Base-by-base conservation (phyloP, 2,329 filamentous ascomycete genomes). In the Sporothrix sp. region DNA sequence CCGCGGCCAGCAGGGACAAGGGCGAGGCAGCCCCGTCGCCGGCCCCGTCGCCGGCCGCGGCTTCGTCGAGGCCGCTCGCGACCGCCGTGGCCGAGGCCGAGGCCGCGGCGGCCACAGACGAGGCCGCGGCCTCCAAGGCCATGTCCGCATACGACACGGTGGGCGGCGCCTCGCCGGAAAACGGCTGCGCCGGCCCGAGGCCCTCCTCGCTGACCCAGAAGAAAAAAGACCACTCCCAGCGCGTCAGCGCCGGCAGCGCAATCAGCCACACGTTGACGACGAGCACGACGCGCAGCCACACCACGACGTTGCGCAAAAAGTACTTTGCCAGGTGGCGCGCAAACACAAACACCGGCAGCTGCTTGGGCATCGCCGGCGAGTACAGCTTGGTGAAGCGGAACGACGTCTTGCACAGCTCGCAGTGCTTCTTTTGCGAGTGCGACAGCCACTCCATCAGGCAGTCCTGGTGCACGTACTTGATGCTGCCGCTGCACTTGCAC, bases 351-450 rank as follows among this genome's bases (percentile, higher is more conserved):
- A 83, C 76, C 0, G 94, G 93, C 13, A 98, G 76, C 11, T 79
- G 81, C 56, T 80, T 78, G 1, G 93, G 94, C 93, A 98, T 98
- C 62, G 90, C 79, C 4, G 89, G 88, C 55, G 90, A 83, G 71
- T 98, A 98, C 35, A 98, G 79, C 68, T 98, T 98, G 48, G 93
- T 98, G 72, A 98, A 98, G 54, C 89, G 86, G 64, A 97, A 98
- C 0, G 90, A 84, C 2, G 93, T 98, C 72, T 98, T 98, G 81
- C 93, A 98, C 32, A 98, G 82, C 71, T 98, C 93, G 74, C 94
- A 98, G 72, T 98, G 87, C 68, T 97, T 97, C 78, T 98, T 98
- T 66, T 98, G 90, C 2, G 93, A 97, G 67, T 98, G 94, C 45
- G 89, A 91, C 20, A 98, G 75, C 93, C 93, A 98, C 68, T 97